These are phyloP conservation scores for Neurospora sp. DNA, from an alignment of 495 filamentous ascomycete species.

Conservation along the genomic window DNA sequence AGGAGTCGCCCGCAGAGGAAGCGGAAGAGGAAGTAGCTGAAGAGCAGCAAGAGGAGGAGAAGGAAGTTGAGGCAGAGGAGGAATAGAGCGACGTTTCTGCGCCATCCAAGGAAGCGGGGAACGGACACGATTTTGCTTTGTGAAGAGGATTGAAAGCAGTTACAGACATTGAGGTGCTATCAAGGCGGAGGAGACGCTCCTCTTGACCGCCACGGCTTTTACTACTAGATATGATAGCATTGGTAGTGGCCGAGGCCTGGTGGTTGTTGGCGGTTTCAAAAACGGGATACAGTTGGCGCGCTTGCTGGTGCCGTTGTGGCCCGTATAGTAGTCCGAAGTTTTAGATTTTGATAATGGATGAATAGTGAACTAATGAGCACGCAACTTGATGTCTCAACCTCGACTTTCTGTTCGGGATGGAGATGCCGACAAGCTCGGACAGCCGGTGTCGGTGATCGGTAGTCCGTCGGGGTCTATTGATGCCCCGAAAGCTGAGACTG, in stretches of 20 bases:
- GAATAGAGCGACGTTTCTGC: neutral
- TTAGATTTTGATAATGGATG: neutral
- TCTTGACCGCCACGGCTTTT: neutral
- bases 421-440: neutral
- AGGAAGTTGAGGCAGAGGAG: slow-evolving; percentile 8
- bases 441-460: neutral
- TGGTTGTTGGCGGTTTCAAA: neutral
- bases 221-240: neutral
- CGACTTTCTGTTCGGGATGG: neutral
- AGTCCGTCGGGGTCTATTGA: neutral
- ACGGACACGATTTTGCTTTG: neutral
- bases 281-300: neutral
- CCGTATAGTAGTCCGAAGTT: neutral
- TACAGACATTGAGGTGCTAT: neutral
- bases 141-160: slow-evolving; percentile 5
- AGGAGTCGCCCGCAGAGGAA: slow-evolving; percentile 6
- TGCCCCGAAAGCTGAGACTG: neutral
- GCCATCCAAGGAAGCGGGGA: neutral
- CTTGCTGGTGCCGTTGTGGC: neutral
- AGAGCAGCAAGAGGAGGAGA: slow-evolving; percentile 7
- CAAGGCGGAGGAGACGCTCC: neutral
- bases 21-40: slow-evolving; percentile 4
- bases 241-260: neutral
- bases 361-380: neutral
- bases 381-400: neutral